Conservation (phyloP, 768 basidiomycete species). For the Trametes cingulata region DNA sequence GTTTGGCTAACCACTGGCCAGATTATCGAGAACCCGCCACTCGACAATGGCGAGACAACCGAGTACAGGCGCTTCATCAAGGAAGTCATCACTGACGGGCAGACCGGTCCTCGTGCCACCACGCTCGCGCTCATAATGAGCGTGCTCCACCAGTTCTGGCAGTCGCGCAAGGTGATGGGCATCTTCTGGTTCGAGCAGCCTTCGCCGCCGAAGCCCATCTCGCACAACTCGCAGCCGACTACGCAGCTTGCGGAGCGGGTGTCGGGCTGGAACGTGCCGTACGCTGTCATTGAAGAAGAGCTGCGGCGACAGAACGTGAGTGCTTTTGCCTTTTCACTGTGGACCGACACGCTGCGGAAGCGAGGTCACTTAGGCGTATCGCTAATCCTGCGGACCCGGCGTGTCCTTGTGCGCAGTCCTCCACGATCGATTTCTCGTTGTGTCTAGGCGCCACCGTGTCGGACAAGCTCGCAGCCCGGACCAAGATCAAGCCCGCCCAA, state of each 20-base stretch:
- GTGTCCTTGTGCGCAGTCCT: constrained; percentile 63
- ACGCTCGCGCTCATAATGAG: constrained; percentile 85
- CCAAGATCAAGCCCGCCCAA: constrained; percentile 62
- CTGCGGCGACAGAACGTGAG: constrained; percentile 94
- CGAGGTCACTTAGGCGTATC: constrained; percentile 26
- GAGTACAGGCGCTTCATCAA: constrained; percentile 95
- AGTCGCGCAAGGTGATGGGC: constrained; percentile 68
- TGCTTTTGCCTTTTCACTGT: constrained; percentile 18
- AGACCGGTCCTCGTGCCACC: constrained; percentile 90
- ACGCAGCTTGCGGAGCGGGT: constrained; percentile 87
- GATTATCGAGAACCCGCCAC: constrained; percentile 81
- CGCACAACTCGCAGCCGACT: constrained; percentile 78
- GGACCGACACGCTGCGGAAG: neutral
- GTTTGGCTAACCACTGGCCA: constrained; percentile 93
- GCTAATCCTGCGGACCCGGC: constrained; percentile 7
- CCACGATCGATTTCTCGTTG: constrained; percentile 94
- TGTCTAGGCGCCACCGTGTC: constrained; percentile 89
- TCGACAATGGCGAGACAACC: constrained; percentile 93
- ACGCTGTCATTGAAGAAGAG: constrained; percentile 87
- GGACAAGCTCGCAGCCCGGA: constrained; percentile 79
- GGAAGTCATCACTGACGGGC: constrained; percentile 94
- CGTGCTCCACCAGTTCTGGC: constrained; percentile 81
- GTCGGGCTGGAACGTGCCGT: constrained; percentile 86
- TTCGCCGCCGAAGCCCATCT: constrained; percentile 50
- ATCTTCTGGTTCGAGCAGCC: constrained; percentile 74